Evolutionary conservation across 225 moss, liverwort and hornwort species (phyloP), one percentile per base, ranked within the genome.

Genomic region (Climacium dendroides): DNA sequence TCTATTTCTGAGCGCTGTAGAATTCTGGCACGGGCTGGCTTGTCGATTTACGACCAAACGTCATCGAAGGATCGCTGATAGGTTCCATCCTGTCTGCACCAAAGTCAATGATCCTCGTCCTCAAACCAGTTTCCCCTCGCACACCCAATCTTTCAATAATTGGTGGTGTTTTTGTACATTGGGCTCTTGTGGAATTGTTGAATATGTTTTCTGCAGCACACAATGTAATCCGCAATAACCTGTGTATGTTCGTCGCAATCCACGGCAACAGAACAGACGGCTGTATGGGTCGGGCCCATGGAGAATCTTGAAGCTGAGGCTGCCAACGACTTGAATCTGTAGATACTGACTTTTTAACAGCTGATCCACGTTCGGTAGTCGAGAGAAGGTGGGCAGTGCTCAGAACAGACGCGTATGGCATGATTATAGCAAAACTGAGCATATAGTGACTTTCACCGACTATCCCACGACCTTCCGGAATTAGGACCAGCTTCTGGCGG

Each of bases 391-490:
- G 43, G 37, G 53, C 61, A 89, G 83, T 88, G 43, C 60, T 58
- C 70, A 63, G 52, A 73, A 74, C 83, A 74, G 53, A 79, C 67
- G 63, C 80, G 75, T 60, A 52, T 57, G 78, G 73, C 78, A 82
- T 58, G 41, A 54, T 74, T 54, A 78, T 50, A 89, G 58, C 82
- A 30, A 83, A 79, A 64, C 66, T 73, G 80, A 32, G 83, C 37
- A 83, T 66, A 35, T 41, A 59, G 39, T 57, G 72, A 37, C 63
- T n/a, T 77, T 90, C 88, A 88, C n/a, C 87, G 87, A 78, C 84
- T 64, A 84, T 92, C 88, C 84, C 71, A 83, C 30, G 81, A 76
- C 52, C 63, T 87, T 88, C 86, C 65, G 20, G 84, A 84, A 85
- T 54, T 83, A 41, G 82, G 87, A 80, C 53, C 89, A 76, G 66